Evolutionary conservation across 2,329 filamentous ascomycete species (phyloP).

Genomic region (Trichophyton verrucosum): DNA sequence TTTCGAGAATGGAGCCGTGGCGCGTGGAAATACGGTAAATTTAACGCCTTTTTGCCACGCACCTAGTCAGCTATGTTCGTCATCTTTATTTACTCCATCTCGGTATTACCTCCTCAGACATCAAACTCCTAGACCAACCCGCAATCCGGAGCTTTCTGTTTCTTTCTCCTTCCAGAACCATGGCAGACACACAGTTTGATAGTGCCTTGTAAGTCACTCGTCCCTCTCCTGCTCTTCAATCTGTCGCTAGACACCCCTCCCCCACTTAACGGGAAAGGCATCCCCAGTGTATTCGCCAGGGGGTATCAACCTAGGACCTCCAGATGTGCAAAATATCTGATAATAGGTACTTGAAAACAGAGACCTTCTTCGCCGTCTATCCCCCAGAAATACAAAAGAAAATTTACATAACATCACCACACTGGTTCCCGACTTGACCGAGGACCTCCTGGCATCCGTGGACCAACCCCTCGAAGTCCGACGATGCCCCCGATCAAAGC

Average conservation of each 20-base stretch:
- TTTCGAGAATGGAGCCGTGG: neutral
- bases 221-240: neutral
- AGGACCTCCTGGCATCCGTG: conserved; percentile 94
- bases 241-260: neutral
- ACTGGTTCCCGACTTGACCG: conserved; percentile 81
- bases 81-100: neutral
- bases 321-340: neutral
- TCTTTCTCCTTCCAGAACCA: conserved; percentile 11
- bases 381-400: conserved; percentile 77
- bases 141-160: neutral
- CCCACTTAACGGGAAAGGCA: conserved; percentile 11
- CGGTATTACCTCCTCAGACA: neutral
- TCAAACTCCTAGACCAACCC: neutral
- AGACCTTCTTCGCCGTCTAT: conserved; percentile 94
- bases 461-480: conserved; percentile 85
- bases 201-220: conserved; percentile 36
- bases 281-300: neutral
- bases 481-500: conserved; percentile 74
- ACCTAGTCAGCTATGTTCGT: neutral
- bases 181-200: conserved; percentile 40
- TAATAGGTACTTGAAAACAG: conserved; percentile 36
- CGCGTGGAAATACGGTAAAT: neutral
- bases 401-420: conserved; percentile 83
- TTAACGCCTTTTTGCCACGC: neutral
- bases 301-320: neutral